Evolutionary conservation across 2,329 filamentous ascomycete genomes (phyloP), one percentile per base, ranked within the genome.

Genomic region (Dactylonectria macrodidyma): DNA sequence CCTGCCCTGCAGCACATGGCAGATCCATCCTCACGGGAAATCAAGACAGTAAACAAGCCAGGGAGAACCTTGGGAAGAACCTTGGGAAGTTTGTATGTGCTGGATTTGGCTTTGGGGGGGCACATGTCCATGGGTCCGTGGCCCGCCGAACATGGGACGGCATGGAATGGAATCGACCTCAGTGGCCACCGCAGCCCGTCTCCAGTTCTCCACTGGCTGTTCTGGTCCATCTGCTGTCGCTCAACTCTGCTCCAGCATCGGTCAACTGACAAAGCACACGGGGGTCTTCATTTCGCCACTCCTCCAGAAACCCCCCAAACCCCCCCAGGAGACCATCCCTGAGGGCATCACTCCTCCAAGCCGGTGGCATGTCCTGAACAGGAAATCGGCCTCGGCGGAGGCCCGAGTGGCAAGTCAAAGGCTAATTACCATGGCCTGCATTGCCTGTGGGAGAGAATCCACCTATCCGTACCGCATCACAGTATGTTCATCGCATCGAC

Each of bases 1-100:
- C 57, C 63, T 66, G 66, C 73, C 73, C 66, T 73, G 71, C 59
- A 69, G 69, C 66, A 71, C 68, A 74, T 75, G 72, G 73, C 65
- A 70, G 70, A 74, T 75, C 71, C 73, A 75, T 74, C 57, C 73
- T 74, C 68, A 52, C 66, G 71, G 69, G 62, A 70, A 54, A 69
- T 38, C 30, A 68, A 38, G 59, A 44, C 41, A 44, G 8, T n/a
- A 44, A n/a, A 44, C 41, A 44, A 7, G 14, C 41, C 16, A 44
- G 16, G 41, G 26, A 30, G 26, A 7, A 30, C 26, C 41, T 44
- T n/a, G 16, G n/a, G 41, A 30, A 30, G 26, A 7, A 30, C 26
- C 41, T 44, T n/a, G 16, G n/a, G 41, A 30, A 30, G 26, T 30
- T 30, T 30, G 26, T 5, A 41, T 30, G 33, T 33, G 26, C 47